phyloP scores from a whole-genome alignment of 345 rosid genomes.

The Triadica sebifera region DNA sequence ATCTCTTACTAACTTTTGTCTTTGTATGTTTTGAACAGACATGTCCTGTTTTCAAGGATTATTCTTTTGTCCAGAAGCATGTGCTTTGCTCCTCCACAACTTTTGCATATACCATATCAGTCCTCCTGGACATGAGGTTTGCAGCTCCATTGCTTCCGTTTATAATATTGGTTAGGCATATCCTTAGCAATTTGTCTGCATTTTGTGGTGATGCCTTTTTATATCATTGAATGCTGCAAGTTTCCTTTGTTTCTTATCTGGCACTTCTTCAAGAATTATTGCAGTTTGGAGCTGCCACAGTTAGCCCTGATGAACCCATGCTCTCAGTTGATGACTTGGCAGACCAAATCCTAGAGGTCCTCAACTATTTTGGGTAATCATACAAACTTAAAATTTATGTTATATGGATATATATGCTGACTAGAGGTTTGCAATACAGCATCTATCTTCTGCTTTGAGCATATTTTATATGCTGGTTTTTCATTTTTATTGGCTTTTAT shows the following conservation, averaged over 20 bases:
- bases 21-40: constrained; percentile 46
- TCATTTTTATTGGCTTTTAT: constrained; percentile 6
- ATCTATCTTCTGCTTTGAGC: constrained; percentile 15
- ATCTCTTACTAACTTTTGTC: constrained; percentile 27
- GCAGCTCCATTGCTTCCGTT: constrained; percentile 35
- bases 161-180: constrained; percentile 7
- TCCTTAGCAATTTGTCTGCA: not conserved
- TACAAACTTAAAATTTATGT: constrained; percentile 9
- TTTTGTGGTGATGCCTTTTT: constrained; percentile 23
- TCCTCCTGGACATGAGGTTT: constrained; percentile 98
- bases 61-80: constrained; percentile 83
- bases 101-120: constrained; percentile 94
- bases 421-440: not conserved
- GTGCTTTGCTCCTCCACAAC: constrained; percentile 86
- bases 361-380: constrained; percentile 86
- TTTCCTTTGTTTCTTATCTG: constrained; percentile 44
- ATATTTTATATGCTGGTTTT: not conserved
- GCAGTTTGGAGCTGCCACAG: constrained; percentile 88
- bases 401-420: constrained; percentile 1
- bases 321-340: constrained; percentile 92
- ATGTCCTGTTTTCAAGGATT: constrained; percentile 88
- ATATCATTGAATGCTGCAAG: constrained; percentile 19
- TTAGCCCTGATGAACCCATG: constrained; percentile 53
- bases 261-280: constrained; percentile 64
- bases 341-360: constrained; percentile 86